These are phyloP conservation scores for Turnera subulata DNA, from an alignment of 345 rosid genomes.

Conservation along the genomic window DNA sequence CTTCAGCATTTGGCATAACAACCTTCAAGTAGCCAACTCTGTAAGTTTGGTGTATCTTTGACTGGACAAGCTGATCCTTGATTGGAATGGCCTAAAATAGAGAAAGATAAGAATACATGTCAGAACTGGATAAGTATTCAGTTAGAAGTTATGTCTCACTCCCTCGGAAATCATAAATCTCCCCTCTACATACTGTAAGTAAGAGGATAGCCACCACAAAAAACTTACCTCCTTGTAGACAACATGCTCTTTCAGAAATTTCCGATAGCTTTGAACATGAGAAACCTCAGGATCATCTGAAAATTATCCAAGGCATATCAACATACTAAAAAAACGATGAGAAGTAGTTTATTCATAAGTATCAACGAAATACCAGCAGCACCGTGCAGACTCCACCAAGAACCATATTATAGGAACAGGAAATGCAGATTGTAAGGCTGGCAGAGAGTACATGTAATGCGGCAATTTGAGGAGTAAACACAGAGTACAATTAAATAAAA, in stretches of 20 bases:
- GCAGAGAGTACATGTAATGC: no score
- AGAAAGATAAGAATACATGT: neutral
- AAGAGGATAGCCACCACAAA: constrained; percentile 1
- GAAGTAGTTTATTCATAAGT: neutral
- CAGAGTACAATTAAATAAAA: no score
- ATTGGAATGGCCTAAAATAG: constrained; percentile 62
- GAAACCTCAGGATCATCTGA: constrained; percentile 79
- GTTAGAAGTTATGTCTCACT: neutral
- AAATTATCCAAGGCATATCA: constrained; percentile 15
- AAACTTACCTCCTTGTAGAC: constrained; percentile 77
- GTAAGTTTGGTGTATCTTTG: constrained; percentile 85
- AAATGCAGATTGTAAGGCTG: no score
- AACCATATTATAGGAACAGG: no score
- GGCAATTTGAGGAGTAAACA: no score
- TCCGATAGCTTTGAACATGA: constrained; percentile 61
- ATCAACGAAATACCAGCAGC: no score
- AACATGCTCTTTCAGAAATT: constrained; percentile 66
- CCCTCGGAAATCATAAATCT: neutral
- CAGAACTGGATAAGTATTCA: constrained; percentile 9
- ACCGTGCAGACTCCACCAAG: no score
- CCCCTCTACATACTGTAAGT: constrained; percentile 6
- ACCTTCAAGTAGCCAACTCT: constrained; percentile 93
- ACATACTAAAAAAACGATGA: neutral
- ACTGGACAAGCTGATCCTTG: constrained; percentile 55
- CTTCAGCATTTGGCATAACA: constrained; percentile 21